These are phyloP conservation scores for Rhizopogon vulgaris DNA, from an alignment of 768 basidiomycete species.

Conservation along the genomic window DNA sequence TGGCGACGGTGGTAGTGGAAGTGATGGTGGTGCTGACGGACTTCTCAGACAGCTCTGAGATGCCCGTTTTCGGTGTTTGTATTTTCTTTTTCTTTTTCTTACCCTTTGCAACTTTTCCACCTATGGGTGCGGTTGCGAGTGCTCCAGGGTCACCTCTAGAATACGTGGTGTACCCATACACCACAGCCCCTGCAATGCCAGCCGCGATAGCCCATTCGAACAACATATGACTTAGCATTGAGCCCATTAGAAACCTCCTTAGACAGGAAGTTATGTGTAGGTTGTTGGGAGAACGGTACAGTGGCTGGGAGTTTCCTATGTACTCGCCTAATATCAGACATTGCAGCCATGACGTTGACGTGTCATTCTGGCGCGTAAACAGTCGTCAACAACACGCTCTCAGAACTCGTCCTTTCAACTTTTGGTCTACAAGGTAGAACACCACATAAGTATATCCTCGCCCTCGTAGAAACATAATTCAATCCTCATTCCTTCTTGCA, in stretches of 20 bases:
- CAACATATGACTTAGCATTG: slow-evolving; percentile 37
- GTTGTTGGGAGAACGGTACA: not conserved
- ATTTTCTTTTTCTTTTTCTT: slow-evolving; percentile 27
- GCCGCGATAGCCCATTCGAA: slow-evolving; percentile 31
- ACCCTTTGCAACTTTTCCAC: slow-evolving; percentile 20
- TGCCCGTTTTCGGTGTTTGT: slow-evolving; percentile 8
- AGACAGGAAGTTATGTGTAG: too few relatives aligned
- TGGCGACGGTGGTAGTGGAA: slow-evolving; percentile 9
- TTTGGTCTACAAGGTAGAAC: too few relatives aligned
- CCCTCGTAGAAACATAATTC: too few relatives aligned
- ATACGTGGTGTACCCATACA: slow-evolving; percentile 30
- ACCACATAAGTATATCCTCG: too few relatives aligned
- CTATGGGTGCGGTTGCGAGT: not conserved
- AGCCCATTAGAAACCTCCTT: slow-evolving; percentile 32
- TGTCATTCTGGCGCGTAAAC: slow-evolving; percentile 20
- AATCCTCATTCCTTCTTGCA: too few relatives aligned
- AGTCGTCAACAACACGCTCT: slow-evolving; percentile 19
- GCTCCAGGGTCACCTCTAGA: not conserved
- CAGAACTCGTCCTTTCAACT: not conserved
- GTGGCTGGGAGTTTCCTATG: too few relatives aligned
- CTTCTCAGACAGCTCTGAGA: slow-evolving; percentile 8
- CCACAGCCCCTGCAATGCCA: slow-evolving; percentile 36
- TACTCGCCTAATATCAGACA: too few relatives aligned
- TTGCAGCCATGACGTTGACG: slow-evolving; percentile 4
- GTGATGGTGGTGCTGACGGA: not conserved